These are phyloP conservation scores for Meripilus lineatus DNA, from an alignment of 1,284 basidiomycete genomes.

Conservation along the genomic window DNA sequence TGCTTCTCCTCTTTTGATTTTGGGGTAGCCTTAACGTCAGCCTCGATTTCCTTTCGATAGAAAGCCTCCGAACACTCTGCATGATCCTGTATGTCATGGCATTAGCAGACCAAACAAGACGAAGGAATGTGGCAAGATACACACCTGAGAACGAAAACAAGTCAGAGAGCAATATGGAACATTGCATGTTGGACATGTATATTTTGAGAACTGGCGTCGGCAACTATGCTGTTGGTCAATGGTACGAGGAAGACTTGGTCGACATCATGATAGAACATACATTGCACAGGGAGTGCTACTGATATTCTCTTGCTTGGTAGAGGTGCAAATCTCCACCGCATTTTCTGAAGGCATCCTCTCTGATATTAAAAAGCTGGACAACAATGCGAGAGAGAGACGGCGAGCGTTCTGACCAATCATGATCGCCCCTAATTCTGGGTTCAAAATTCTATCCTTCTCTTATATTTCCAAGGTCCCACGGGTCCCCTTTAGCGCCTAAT, in stretches of 20 bases:
- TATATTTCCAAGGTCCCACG: no score
- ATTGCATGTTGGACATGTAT: conserved; percentile 79
- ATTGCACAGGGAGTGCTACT: conserved; percentile 32
- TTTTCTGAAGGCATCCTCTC: no score
- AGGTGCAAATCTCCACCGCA: no score
- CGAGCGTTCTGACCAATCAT: no score
- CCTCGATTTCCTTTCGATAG: conserved; percentile 66
- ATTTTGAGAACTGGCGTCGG: conserved; percentile 67
- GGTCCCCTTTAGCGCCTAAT: no score
- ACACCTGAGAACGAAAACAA: conserved; percentile 72
- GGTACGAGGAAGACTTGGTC: neutral
- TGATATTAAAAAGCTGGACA: no score
- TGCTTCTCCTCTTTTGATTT: conserved; percentile 49
- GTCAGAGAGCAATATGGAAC: conserved; percentile 71
- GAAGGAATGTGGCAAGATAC: conserved; percentile 16
- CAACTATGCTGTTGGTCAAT: conserved; percentile 44
- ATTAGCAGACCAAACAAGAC: neutral
- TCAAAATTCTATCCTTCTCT: no score
- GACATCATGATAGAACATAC: conserved; percentile 28
- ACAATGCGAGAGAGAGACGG: no score
- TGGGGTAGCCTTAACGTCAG: conserved; percentile 50
- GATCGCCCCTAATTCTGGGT: no score
- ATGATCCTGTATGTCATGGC: conserved; percentile 42
- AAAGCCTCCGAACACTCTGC: conserved; percentile 71
- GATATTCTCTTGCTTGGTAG: no score